Conservation (phyloP, 345 rosid genomes). For the Citrus sinensis region DVS_A1.0 CM039166.1:5854501-5855000, state of each 20-base stretch:
- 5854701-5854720: slow-evolving; percentile 86
- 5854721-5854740: slow-evolving; percentile 83
- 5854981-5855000: slow-evolving; percentile 54
- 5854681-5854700: slow-evolving; percentile 91
- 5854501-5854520: slow-evolving; percentile 86
- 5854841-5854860: slow-evolving; percentile 70
- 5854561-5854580: slow-evolving; percentile 68
- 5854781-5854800: slow-evolving; percentile 78
- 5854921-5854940: slow-evolving; percentile 86
- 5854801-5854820: slow-evolving; percentile 92
- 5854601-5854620: slow-evolving; percentile 86
- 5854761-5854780: slow-evolving; percentile 68
- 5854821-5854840: slow-evolving; percentile 97
- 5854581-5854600: slow-evolving; percentile 97
- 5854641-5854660: slow-evolving; percentile 71
- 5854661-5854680: slow-evolving; percentile 67
- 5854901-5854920: slow-evolving; percentile 89
- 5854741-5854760: slow-evolving; percentile 65
- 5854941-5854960: slow-evolving; percentile 78
- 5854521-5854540: slow-evolving; percentile 65
- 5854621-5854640: slow-evolving; percentile 76
- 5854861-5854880: slow-evolving; percentile 62
- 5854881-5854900: slow-evolving; percentile 73
- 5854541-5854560: slow-evolving; percentile 82
- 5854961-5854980: slow-evolving; percentile 67